Evolutionary conservation across 805 yeast species (phyloP).

Genomic region (Pachysolen tannophilus): DNA sequence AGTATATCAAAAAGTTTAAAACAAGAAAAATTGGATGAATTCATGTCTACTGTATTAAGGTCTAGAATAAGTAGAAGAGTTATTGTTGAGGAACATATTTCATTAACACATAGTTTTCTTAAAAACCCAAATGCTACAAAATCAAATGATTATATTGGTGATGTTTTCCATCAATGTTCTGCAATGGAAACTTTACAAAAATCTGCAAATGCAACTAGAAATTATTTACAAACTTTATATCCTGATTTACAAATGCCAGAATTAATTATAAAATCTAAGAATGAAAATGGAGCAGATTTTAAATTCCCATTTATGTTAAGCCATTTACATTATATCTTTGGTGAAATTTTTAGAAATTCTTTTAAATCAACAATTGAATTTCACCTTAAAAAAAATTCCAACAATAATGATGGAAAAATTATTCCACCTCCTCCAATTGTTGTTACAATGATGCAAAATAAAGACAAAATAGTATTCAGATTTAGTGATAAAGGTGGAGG

Average conservation of each 20-base stretch:
- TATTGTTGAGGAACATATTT: conserved; percentile 84
- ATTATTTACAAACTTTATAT: conserved; percentile 43
- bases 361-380: conserved; percentile 69
- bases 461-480: conserved; percentile 63
- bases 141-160: conserved; percentile 59
- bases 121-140: conserved; percentile 36
- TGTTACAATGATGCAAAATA: conserved; percentile 64
- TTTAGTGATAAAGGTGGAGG: conserved; percentile 94
- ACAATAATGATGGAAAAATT: conserved; percentile 7
- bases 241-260: conserved; percentile 63
- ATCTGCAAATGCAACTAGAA: conserved; percentile 44
- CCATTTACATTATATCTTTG: conserved; percentile 78
- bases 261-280: conserved; percentile 66
- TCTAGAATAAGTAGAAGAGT: conserved; percentile 87
- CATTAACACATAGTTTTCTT: conserved; percentile 43
- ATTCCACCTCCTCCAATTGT: conserved; percentile 58
- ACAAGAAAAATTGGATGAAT: conserved; percentile 54
- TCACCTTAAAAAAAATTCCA: conserved; percentile 21
- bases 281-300: conserved; percentile 27
- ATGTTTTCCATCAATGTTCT: conserved; percentile 72
- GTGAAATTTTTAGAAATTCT: conserved; percentile 82
- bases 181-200: conserved; percentile 57
- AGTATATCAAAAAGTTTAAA: conserved; percentile 53
- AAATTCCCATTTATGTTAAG: conserved; percentile 78
- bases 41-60: conserved; percentile 71